Percentiles rank a stretch among this genome's conserved stretches.
These are phyloP conservation scores for Arthroderma sp. DNA, from an alignment of 2,329 filamentous ascomycete species.

Conservation along the genomic window DNA sequence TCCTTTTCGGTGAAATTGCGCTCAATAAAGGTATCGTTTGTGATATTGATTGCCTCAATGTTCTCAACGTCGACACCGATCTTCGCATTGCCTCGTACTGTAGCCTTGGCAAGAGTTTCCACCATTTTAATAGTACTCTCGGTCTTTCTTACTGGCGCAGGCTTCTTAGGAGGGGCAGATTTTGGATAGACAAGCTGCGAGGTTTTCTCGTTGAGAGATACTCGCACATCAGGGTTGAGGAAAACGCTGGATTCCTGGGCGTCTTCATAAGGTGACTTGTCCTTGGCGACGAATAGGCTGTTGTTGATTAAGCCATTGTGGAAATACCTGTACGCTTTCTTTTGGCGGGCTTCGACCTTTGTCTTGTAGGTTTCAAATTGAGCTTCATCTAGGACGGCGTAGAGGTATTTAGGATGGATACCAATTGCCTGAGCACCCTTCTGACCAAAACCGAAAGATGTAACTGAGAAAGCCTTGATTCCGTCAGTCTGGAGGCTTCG, in stretches of 20 bases:
- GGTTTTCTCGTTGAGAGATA: conserved; percentile 74
- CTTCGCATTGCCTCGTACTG: conserved; percentile 52
- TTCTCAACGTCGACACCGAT: conserved; percentile 91
- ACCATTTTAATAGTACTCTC: conserved; percentile 62
- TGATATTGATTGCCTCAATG: conserved; percentile 73
- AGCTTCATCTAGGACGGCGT: conserved; percentile 76
- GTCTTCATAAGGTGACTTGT: conserved; percentile 76
- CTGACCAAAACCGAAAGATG: conserved; percentile 97
- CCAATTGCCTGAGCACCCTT: conserved; percentile 97
- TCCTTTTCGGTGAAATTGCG: conserved; percentile 85
- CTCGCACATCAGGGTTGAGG: conserved; percentile 85
- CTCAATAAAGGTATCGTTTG: conserved; percentile 86
- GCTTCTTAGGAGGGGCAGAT: conserved; percentile 49
- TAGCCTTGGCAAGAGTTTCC: conserved; percentile 59
- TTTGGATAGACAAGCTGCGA: conserved; percentile 60
- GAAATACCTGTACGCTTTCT: conserved; percentile 98
- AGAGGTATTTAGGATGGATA: conserved; percentile 93
- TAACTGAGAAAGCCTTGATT: conserved; percentile 96
- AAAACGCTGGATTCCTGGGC: conserved; percentile 77
- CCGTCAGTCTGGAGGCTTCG: conserved; percentile 93
- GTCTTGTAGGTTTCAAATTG: conserved; percentile 69
- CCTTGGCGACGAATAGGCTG: conserved; percentile 91
- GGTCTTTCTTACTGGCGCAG: conserved; percentile 36
- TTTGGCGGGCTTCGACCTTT: conserved; percentile 87
- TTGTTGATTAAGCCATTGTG: conserved; percentile 98